Conservation (phyloP, 73 alveolate genomes). For the Tetrahymena malaccensis region DNA sequence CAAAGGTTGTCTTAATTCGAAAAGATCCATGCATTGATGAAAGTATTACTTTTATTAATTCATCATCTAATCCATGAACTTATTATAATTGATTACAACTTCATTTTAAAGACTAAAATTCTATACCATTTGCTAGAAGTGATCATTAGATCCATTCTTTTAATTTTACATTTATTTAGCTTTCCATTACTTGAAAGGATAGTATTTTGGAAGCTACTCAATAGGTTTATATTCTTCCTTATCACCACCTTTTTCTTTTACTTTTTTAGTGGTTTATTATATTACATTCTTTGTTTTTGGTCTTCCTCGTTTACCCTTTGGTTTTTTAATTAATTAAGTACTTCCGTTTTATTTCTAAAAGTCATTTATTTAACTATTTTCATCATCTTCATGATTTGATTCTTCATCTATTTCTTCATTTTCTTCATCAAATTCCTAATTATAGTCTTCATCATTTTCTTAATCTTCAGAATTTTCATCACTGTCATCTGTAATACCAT, state of each 20-base stretch:
- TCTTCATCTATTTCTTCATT: not conserved
- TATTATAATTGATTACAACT: not conserved
- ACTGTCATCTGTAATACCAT: not conserved
- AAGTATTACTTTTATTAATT: not conserved
- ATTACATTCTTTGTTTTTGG: not conserved
- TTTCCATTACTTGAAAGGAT: not conserved
- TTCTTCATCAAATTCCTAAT: not conserved
- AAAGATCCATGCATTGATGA: not conserved
- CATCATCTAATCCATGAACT: not conserved
- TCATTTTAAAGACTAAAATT: not conserved
- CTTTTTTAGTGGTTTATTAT: not conserved
- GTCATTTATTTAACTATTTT: not conserved
- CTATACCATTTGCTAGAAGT: not conserved
- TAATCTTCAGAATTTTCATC: not conserved
- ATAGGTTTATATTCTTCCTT: not conserved
- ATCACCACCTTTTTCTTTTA: not conserved
- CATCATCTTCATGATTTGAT: not conserved
- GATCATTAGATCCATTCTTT: not conserved
- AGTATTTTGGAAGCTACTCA: not conserved
- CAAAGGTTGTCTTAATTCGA: not conserved
- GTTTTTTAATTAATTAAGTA: not conserved
- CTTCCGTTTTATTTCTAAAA: not conserved
- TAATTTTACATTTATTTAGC: not conserved
- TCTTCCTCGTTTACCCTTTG: not conserved
- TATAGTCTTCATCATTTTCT: not conserved